phyloP scores from a whole-genome alignment of 331 rosid genomes.

The Quercus phellos region DNA sequence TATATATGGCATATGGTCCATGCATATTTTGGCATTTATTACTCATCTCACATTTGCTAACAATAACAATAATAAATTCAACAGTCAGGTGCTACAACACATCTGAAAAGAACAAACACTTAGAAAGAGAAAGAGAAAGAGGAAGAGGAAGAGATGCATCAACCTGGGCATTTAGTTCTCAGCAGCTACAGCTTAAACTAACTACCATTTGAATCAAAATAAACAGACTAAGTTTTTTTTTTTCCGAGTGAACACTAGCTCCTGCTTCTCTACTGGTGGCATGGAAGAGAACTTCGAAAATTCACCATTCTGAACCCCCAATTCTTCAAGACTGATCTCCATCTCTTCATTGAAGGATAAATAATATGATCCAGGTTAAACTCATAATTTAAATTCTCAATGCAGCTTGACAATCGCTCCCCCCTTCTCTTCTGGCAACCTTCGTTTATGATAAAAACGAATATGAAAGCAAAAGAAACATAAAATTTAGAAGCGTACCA shows the following conservation, averaged over 20 bases:
- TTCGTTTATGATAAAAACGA: constrained; percentile 48
- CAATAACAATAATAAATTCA: constrained; percentile 60
- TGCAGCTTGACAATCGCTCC: constrained; percentile 32
- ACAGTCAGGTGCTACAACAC: constrained; percentile 64
- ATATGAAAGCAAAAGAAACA: constrained; percentile 46
- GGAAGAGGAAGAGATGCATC: constrained; percentile 23
- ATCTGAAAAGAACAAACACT: constrained; percentile 38
- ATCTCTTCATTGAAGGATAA: constrained; percentile 27
- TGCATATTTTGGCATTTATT: constrained; percentile 71
- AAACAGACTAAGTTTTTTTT: constrained; percentile 40
- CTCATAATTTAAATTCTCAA: constrained; percentile 17
- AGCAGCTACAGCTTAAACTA: constrained; percentile 50
- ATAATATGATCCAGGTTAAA: constrained; percentile 15
- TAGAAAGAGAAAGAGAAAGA: constrained; percentile 26
- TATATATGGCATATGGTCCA: constrained; percentile 45
- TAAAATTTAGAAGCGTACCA: constrained; percentile 41
- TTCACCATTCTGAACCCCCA: constrained; percentile 31
- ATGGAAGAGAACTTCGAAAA: constrained; percentile 25
- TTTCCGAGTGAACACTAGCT: constrained; percentile 24
- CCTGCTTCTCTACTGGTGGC: constrained; percentile 40
- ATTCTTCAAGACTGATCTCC: constrained; percentile 20
- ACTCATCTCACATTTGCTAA: constrained; percentile 66
- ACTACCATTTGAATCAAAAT: constrained; percentile 51
- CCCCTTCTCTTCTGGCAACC: constrained; percentile 36
- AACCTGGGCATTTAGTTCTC: constrained; percentile 37